Evolutionary conservation across 352 stramenopile species (phyloP).

Genomic region (Globisporangium ultimum): DNA sequence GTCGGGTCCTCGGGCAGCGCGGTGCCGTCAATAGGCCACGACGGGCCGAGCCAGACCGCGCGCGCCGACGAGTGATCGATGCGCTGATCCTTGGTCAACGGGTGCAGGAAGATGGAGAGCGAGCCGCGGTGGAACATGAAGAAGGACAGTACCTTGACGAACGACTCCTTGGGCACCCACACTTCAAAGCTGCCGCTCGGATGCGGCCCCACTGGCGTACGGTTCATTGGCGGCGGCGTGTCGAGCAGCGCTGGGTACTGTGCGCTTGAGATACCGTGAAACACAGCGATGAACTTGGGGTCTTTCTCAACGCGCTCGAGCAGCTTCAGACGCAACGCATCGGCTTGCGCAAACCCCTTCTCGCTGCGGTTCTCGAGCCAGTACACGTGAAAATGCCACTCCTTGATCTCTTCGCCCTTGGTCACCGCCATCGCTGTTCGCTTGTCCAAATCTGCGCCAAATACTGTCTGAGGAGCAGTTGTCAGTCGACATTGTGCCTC

Average conservation of each 20-base stretch:
- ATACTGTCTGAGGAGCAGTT: no score
- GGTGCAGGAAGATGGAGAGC: slow-evolving; percentile 62
- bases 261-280: slow-evolving; percentile 33
- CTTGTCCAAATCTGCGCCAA: no score
- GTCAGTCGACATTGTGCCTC: no score
- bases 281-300: slow-evolving; percentile 59
- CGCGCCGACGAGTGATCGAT: slow-evolving; percentile 45
- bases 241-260: slow-evolving; percentile 29
- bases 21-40: slow-evolving; percentile 39
- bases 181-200: slow-evolving; percentile 66
- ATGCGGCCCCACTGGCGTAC: slow-evolving; percentile 51
- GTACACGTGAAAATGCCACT: slow-evolving; percentile 80
- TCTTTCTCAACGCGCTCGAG: slow-evolving; percentile 38
- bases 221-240: slow-evolving; percentile 46
- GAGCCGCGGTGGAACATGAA: slow-evolving; percentile 61
- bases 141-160: slow-evolving; percentile 53
- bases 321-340: slow-evolving; percentile 39
- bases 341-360: slow-evolving; percentile 32
- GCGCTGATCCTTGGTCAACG: slow-evolving; percentile 54
- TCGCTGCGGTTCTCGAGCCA: slow-evolving; percentile 46
- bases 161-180: slow-evolving; percentile 61
- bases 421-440: no score
- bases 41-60: slow-evolving; percentile 49
- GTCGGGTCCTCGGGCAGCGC: slow-evolving; percentile 28
- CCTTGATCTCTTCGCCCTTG: slow-evolving; percentile 31